Evolutionary conservation across 2,329 filamentous ascomycete species (phyloP), one percentile per base, ranked within the genome.

Genomic region (Aspergillus neotritici): DNA sequence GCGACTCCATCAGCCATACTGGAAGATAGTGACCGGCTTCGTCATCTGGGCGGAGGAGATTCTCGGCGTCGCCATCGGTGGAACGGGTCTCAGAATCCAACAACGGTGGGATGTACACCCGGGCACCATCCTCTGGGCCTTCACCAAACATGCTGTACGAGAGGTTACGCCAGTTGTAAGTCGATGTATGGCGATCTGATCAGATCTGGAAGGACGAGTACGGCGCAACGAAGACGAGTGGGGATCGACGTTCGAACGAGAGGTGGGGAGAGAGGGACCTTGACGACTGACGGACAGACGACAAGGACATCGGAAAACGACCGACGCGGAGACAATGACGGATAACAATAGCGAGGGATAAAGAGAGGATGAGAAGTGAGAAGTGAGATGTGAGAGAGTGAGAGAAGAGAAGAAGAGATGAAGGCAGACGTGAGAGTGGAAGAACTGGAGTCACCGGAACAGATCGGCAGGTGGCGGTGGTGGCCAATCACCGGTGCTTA

Each of bases 1-100:
- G 72, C 7, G 69, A 70, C 48, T 74, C 70, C 43, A 63, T 64
- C 44, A 74, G 52, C 72, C 72, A 75, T 42, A 74, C 61, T 30
- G 72, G 72, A 15, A 74, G 53, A 34, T 51, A 49, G 16, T 31
- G 39, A 40, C 51, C 53, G 33, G 53, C 50, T 34, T 61, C 52
- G 47, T 61, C 61, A 34, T 62, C 55, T 38, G 57, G 53, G 17
- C 59, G 58, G 17, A 51, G 56, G 34, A 59, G 41, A 46, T 60
- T 54, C 40, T 68, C 62, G 51, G 57, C 57, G 40, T 64, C 63
- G 55, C 62, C 54, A 54, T 65, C 60, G 41, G 46, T 48, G 17
- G 57, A 50, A 30, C 53, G 55, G 37, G 65, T 64, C 31, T 68
- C 62, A 38, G 64, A 61, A 31, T 64, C 62, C 28, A 64, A 47